phyloP scores from a whole-genome alignment of 139 green algal genomes.

The Eudorina sp. region DNA sequence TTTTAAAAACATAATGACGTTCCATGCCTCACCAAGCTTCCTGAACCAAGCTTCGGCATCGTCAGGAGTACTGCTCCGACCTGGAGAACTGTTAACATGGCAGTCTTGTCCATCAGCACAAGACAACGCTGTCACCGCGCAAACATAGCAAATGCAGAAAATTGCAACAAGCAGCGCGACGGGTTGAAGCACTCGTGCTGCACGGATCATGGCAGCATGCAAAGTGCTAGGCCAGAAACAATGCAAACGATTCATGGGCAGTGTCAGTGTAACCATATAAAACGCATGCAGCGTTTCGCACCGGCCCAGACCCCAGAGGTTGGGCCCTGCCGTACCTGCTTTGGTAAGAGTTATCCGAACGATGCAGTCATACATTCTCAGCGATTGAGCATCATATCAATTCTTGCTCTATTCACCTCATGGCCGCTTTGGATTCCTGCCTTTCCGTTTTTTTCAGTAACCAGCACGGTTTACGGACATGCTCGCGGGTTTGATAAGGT shows the following conservation, averaged over 20 bases:
- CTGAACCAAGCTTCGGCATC: no score
- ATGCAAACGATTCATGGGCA: not conserved
- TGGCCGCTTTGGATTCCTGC: no score
- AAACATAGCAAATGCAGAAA: not conserved
- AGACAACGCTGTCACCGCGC: not conserved
- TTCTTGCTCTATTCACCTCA: no score
- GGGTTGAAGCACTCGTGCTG: not conserved
- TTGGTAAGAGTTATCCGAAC: no score
- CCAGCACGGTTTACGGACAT: no score
- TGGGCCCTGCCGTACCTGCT: not conserved
- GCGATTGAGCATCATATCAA: no score
- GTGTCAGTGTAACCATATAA: no score
- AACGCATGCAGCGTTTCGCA: not conserved
- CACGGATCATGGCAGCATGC: not conserved
- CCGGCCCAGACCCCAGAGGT: not conserved
- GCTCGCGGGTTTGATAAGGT: no score
- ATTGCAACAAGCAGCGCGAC: not conserved
- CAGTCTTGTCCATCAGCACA: not conserved
- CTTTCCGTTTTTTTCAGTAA: no score
- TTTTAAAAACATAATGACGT: not conserved
- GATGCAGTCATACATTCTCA: no score
- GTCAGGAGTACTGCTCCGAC: not conserved
- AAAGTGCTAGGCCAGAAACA: not conserved
- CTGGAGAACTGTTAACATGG: not conserved
- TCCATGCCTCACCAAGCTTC: no score